Percentiles rank a stretch among this genome's conserved stretches.
These are phyloP conservation scores for Thraustochytrium striatum DNA, from an alignment of 352 stramenopile genomes.

Conservation along the genomic window DNA sequence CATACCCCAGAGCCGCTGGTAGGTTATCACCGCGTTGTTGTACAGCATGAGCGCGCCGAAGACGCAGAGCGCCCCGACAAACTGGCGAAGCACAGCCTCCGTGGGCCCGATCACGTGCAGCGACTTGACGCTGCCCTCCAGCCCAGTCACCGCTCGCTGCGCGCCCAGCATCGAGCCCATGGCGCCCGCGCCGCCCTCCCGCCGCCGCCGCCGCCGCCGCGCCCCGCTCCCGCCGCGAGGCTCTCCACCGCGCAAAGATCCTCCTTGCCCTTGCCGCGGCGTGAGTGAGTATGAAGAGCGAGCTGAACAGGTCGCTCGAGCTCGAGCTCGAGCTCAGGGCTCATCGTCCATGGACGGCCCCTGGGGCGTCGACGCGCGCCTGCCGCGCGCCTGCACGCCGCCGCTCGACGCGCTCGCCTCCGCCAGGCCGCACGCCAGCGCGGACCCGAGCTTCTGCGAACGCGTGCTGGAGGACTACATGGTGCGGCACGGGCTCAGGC, in stretches of 20 bases:
- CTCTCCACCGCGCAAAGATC: background rate
- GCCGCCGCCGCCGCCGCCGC: no score
- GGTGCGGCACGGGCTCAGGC: background rate
- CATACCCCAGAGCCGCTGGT: background rate
- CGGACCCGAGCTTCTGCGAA: background rate
- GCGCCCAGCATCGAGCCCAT: background rate
- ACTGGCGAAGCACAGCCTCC: background rate
- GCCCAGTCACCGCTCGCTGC: background rate
- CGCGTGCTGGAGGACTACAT: background rate
- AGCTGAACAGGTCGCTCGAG: no score
- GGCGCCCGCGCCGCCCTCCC: no score
- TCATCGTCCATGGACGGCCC: no score
- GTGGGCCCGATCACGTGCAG: background rate
- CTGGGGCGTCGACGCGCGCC: no score
- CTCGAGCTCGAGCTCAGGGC: no score
- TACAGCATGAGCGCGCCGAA: background rate
- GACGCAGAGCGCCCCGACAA: background rate
- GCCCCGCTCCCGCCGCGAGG: no score
- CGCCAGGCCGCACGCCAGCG: no score
- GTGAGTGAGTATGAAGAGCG: no score
- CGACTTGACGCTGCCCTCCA: background rate
- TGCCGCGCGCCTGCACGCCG: no score
- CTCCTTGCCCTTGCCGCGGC: no score
- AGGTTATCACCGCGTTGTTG: background rate
- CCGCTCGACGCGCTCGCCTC: no score